A percentile compares a stretch with the other conserved stretches of the same genome.
Conservation (phyloP, 2,329 filamentous ascomycete species). For the Lithohypha guttulata region DNA sequence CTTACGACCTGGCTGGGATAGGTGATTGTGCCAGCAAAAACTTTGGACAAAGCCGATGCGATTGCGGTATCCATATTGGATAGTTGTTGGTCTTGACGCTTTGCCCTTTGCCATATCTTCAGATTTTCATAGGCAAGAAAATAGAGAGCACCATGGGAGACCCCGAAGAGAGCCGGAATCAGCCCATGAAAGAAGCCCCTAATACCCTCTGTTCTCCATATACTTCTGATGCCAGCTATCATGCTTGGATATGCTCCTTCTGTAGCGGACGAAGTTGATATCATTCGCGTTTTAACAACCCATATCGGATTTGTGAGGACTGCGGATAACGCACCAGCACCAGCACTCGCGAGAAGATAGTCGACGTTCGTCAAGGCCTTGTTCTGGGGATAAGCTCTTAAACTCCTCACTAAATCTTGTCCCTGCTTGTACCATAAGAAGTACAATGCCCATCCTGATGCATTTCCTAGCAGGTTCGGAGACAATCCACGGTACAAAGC, state of each 20-base stretch:
- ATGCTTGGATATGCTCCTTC: slow-evolving; percentile 75
- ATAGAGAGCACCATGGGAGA: slow-evolving; percentile 85
- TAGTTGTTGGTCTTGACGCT: slow-evolving; percentile 34
- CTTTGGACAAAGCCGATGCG: slow-evolving; percentile 69
- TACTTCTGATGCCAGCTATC: slow-evolving; percentile 54
- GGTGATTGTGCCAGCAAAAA: slow-evolving; percentile 78
- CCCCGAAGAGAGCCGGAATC: slow-evolving; percentile 70
- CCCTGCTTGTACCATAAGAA: slow-evolving; percentile 63
- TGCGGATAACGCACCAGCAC: slow-evolving; percentile 62
- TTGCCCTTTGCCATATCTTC: slow-evolving; percentile 32
- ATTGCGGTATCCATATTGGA: slow-evolving; percentile 67
- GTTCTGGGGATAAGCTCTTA: slow-evolving; percentile 25
- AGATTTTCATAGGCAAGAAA: slow-evolving; percentile 86
- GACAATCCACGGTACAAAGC: slow-evolving; percentile 82
- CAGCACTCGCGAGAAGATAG: slow-evolving; percentile 68
- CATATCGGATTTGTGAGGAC: slow-evolving; percentile 88
- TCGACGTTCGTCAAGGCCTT: slow-evolving; percentile 46
- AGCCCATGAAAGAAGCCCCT: slow-evolving; percentile 81
- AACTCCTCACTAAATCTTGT: slow-evolving; percentile 42
- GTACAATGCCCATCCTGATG: slow-evolving; percentile 80
- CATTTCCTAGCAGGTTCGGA: slow-evolving; percentile 85
- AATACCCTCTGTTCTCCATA: slow-evolving; percentile 61
- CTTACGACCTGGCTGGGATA: slow-evolving; percentile 94
- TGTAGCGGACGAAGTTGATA: slow-evolving; percentile 65
- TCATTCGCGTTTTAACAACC: slow-evolving; percentile 97